Conservation (phyloP, 495 filamentous ascomycete species). For the Penicillium daleae region DNA sequence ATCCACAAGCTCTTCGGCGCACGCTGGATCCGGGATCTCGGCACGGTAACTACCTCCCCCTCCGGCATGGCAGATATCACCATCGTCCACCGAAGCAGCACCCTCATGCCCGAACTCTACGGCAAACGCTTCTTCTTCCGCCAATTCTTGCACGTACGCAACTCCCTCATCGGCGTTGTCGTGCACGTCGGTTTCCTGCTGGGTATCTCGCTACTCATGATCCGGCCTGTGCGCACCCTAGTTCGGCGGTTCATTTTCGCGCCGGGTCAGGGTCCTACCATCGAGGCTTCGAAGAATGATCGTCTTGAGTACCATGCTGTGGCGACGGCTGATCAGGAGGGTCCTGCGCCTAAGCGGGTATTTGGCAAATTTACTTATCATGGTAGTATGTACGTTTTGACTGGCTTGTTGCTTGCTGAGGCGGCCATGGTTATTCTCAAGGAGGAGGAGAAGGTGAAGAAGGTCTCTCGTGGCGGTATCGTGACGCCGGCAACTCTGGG, state of each 20-base stretch:
- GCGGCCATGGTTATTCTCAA: slow-evolving; percentile 72
- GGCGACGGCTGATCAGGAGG: slow-evolving; percentile 60
- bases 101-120: slow-evolving; percentile 68
- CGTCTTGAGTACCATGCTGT: slow-evolving; percentile 67
- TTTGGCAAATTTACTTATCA: slow-evolving; percentile 60
- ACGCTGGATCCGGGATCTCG: slow-evolving; percentile 64
- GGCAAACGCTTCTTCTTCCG: slow-evolving; percentile 73
- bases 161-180: slow-evolving; percentile 56
- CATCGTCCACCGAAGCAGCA: slow-evolving; percentile 78
- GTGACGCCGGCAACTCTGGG: slow-evolving; percentile 86
- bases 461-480: slow-evolving; percentile 67
- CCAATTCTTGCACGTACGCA: slow-evolving; percentile 68
- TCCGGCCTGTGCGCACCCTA: slow-evolving; percentile 60
- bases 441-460: slow-evolving; percentile 59
- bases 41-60: slow-evolving; percentile 65
- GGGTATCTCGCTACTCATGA: slow-evolving; percentile 53
- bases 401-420: slow-evolving; percentile 67
- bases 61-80: slow-evolving; percentile 62
- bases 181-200: slow-evolving; percentile 61
- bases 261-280: slow-evolving; percentile 69
- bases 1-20: slow-evolving; percentile 61
- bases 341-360: slow-evolving; percentile 51
- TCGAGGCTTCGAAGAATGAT: slow-evolving; percentile 60
- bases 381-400: slow-evolving; percentile 71
- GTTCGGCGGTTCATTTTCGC: slow-evolving; percentile 57